Conservation (phyloP, 192 early-diverging fungal genomes). For the Gorgonomyces haynaldii region DNA sequence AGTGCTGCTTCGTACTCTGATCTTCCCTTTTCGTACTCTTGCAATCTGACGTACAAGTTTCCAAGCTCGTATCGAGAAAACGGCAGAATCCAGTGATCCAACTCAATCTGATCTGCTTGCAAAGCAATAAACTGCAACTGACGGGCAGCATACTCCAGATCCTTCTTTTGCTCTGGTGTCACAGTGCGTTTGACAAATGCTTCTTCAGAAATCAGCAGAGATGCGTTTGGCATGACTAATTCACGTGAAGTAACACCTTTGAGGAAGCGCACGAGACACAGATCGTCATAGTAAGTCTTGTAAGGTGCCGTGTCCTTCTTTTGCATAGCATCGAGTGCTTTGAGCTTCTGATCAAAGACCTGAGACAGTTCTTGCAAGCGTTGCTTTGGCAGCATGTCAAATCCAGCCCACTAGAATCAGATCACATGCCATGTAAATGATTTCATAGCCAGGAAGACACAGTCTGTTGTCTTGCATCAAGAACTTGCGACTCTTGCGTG, state of each 20-base stretch:
- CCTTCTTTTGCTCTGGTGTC: background rate
- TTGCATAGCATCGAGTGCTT: slow-evolving; percentile 20
- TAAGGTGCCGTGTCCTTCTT: slow-evolving; percentile 23
- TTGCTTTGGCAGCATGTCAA: slow-evolving; percentile 55
- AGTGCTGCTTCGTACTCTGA: slow-evolving; percentile 31
- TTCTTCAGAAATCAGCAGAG: slow-evolving; percentile 11
- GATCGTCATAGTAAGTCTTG: slow-evolving; percentile 62
- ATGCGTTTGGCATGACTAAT: slow-evolving; percentile 22
- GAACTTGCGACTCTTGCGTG: slow-evolving; percentile 72
- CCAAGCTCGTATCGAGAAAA: slow-evolving; percentile 37
- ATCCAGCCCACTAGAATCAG: slow-evolving; percentile 62
- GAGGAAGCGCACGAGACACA: slow-evolving; percentile 60
- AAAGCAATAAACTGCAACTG: slow-evolving; percentile 18
- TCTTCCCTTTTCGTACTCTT: slow-evolving; percentile 22
- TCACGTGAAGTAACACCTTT: slow-evolving; percentile 55
- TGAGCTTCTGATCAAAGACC: slow-evolving; percentile 35
- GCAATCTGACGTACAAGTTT: slow-evolving; percentile 17
- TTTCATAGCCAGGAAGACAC: slow-evolving; percentile 65
- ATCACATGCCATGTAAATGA: slow-evolving; percentile 57
- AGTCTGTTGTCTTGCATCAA: slow-evolving; percentile 51
- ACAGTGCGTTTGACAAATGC: background rate
- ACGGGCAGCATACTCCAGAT: slow-evolving; percentile 12
- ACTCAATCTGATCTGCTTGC: slow-evolving; percentile 20
- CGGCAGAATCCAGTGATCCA: slow-evolving; percentile 40
- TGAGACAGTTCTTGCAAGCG: slow-evolving; percentile 28